These are phyloP conservation scores for Plasmodium yoelii DNA, from an alignment of 169 alveolate species.

Conservation along the genomic window DNA sequence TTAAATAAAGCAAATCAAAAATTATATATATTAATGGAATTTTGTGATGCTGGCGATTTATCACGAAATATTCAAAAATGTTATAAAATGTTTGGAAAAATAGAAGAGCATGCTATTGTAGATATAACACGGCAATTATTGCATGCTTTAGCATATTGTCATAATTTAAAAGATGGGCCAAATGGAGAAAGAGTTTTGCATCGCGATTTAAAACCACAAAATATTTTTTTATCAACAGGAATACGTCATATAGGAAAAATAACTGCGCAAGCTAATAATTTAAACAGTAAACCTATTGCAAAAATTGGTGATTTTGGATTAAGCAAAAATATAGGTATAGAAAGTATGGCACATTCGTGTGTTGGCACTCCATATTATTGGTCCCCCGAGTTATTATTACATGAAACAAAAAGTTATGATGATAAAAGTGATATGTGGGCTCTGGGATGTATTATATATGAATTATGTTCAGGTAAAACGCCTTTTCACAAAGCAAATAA, in stretches of 20 bases:
- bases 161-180: slow-evolving; percentile 86
- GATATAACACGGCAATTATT: slow-evolving; percentile 94
- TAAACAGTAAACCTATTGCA: slow-evolving; percentile 86
- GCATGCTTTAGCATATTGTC: slow-evolving; percentile 95
- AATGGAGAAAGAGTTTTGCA: slow-evolving; percentile 93
- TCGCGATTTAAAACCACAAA: slow-evolving; percentile 97
- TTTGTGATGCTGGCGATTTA: slow-evolving; percentile 97
- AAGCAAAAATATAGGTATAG: slow-evolving; percentile 93
- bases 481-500: slow-evolving; percentile 94
- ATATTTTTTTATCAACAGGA: slow-evolving; percentile 92
- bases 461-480: slow-evolving; percentile 93
- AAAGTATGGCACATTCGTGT: slow-evolving; percentile 94
- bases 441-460: slow-evolving; percentile 94
- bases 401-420: slow-evolving; percentile 92
- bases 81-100: slow-evolving; percentile 89
- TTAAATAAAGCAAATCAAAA: slow-evolving; percentile 93
- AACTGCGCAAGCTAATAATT: slow-evolving; percentile 77
- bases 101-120: slow-evolving; percentile 95
- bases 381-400: slow-evolving; percentile 96
- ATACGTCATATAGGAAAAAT: slow-evolving; percentile 56
- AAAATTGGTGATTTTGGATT: slow-evolving; percentile 98
- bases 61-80: slow-evolving; percentile 92
- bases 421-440: slow-evolving; percentile 96
- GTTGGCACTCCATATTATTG: slow-evolving; percentile 98
- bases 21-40: slow-evolving; percentile 96